Conservation (phyloP, 2,329 filamentous ascomycete species). For the Colletotrichum sp. region DNA sequence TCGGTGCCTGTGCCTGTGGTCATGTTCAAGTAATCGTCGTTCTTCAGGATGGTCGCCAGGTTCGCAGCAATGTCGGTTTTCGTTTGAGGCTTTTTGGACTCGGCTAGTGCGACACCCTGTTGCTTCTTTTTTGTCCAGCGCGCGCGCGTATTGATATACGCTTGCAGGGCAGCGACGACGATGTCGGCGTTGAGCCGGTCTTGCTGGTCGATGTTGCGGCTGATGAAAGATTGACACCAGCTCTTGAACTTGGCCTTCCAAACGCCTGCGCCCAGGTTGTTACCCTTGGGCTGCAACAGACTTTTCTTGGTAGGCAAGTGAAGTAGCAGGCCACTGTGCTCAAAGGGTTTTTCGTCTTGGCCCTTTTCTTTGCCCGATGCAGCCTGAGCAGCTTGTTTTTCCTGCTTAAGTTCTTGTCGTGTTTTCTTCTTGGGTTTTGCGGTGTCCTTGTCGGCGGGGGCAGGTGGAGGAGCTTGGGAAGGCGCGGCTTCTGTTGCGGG, state of each 20-base stretch:
- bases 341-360: neutral
- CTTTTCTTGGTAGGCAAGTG: constrained; percentile 7
- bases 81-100: constrained; percentile 3
- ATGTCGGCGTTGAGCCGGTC: constrained; percentile 10
- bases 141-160: constrained; percentile 2
- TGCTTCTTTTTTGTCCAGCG: constrained; percentile 15
- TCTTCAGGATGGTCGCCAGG: constrained; percentile 7
- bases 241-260: constrained; percentile 39
- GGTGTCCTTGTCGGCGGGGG: neutral
- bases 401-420: neutral
- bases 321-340: neutral
- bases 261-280: neutral
- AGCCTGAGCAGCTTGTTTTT: neutral
- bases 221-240: constrained; percentile 35
- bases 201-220: constrained; percentile 7
- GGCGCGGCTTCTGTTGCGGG: neutral
- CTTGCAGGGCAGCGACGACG: neutral
- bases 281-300: constrained; percentile 7
- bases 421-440: neutral
- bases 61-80: constrained; percentile 4
- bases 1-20: neutral
- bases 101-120: neutral
- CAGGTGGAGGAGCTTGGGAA: neutral
- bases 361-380: constrained; percentile 1
- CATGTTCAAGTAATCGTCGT: neutral